Evolutionary conservation across 495 filamentous ascomycete genomes (phyloP).

Genomic region (Monascus purpureus): DNA sequence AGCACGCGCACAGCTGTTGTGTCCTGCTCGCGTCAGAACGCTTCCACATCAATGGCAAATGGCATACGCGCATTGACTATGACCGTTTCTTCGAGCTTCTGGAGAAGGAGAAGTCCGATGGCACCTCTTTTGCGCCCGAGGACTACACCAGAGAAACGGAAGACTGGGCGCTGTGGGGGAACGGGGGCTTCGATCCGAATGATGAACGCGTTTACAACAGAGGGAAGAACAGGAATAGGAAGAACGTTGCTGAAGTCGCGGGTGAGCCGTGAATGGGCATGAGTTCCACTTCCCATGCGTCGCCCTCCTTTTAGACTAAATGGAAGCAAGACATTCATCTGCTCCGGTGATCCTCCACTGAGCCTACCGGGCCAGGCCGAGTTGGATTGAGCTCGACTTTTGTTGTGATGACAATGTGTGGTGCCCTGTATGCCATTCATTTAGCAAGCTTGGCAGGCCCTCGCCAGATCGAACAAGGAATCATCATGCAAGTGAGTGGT

Average conservation of each 20-base stretch:
- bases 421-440: too few relatives aligned
- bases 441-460: too few relatives aligned
- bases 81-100: slow-evolving; percentile 74
- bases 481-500: too few relatives aligned
- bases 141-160: slow-evolving; percentile 83
- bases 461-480: too few relatives aligned
- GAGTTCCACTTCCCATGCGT: too few relatives aligned
- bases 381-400: too few relatives aligned
- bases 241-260: slow-evolving; percentile 4
- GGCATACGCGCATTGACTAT: slow-evolving; percentile 89
- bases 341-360: too few relatives aligned
- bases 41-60: slow-evolving; percentile 60
- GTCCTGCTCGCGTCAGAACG: slow-evolving; percentile 66
- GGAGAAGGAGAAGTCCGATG: slow-evolving; percentile 44
- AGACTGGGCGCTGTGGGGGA: slow-evolving; percentile 90
- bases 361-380: too few relatives aligned
- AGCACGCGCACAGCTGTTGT: slow-evolving; percentile 92
- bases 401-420: too few relatives aligned
- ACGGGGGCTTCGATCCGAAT: slow-evolving; percentile 83
- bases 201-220: slow-evolving; percentile 77
- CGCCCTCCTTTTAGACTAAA: too few relatives aligned
- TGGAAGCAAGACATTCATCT: too few relatives aligned
- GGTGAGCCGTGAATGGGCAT: slow-evolving; percentile 3
- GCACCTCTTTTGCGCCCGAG: slow-evolving; percentile 60
- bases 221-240: slow-evolving; percentile 28